A percentile compares a stretch with the other conserved stretches of the same genome.
phyloP scores from a whole-genome alignment of 352 stramenopile genomes.

The Globisporangium solare region DNA sequence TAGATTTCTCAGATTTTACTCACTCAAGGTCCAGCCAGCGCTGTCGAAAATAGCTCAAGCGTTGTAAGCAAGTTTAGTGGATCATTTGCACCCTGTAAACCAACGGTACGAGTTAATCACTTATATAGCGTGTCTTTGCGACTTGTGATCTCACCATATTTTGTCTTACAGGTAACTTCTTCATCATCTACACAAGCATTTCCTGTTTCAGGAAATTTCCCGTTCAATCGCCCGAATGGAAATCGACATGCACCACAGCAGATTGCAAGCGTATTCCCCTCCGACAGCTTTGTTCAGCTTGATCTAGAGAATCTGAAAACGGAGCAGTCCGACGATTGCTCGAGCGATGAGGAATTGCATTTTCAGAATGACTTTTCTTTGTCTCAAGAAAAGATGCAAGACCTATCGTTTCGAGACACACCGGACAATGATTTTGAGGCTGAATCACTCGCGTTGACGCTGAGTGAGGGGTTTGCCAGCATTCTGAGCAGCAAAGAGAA shows the following conservation, averaged over 20 bases:
- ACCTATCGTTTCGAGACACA: conserved; percentile 61
- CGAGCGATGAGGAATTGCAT: conserved; percentile 60
- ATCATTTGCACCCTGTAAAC: background rate
- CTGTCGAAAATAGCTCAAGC: background rate
- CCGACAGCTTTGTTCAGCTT: background rate
- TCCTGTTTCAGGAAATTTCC: background rate
- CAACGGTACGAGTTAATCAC: background rate
- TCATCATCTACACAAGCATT: background rate
- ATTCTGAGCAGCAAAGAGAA: conserved; percentile 39
- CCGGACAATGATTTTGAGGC: conserved; percentile 16
- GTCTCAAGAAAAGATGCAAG: conserved; percentile 63
- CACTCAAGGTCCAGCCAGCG: background rate
- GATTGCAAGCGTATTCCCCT: conserved; percentile 5
- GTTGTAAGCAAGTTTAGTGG: background rate
- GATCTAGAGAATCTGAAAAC: conserved; percentile 6
- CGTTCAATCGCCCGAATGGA: background rate
- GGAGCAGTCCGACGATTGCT: conserved; percentile 28
- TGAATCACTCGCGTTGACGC: conserved; percentile 23
- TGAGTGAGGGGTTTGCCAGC: conserved; percentile 35
- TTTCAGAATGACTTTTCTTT: conserved; percentile 54
- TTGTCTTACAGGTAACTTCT: background rate
- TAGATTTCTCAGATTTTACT: background rate
- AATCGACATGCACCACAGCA: background rate
- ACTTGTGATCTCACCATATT: background rate
- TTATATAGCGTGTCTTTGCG: too few species aligned